Evolutionary conservation across 805 yeast species (phyloP).

Genomic region (Saccharomyces cerevisiae): DNA sequence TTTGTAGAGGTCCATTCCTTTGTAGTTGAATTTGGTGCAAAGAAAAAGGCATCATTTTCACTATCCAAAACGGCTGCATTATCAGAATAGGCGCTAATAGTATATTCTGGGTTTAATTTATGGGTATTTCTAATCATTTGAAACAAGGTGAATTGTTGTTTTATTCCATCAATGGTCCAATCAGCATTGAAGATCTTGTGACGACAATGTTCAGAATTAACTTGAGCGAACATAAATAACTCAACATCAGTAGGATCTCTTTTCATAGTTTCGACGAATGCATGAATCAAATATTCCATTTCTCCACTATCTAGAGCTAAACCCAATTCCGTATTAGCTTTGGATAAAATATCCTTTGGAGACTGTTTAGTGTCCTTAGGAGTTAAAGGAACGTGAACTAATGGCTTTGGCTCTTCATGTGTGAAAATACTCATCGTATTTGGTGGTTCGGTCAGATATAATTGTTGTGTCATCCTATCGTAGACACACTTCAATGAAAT

Average conservation of each 20-base stretch:
- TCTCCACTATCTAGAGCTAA: constrained; percentile 93
- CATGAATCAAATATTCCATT: constrained; percentile 74
- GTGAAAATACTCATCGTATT: constrained; percentile 62
- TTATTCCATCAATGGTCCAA: constrained; percentile 86
- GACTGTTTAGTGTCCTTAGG: constrained; percentile 5
- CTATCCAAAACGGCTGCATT: constrained; percentile 83
- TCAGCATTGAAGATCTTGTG: constrained; percentile 98
- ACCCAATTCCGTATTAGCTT: constrained; percentile 79
- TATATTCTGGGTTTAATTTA: constrained; percentile 64
- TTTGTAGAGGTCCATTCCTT: constrained; percentile 65
- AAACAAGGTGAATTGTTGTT: constrained; percentile 69
- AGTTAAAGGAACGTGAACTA: constrained; percentile 58
- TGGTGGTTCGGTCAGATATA: constrained; percentile 57
- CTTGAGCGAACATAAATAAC: constrained; percentile 98
- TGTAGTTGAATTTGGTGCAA: constrained; percentile 65
- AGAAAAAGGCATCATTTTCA: constrained; percentile 57
- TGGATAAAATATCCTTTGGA: constrained; percentile 48
- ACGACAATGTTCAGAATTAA: constrained; percentile 97
- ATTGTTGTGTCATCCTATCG: constrained; percentile 90
- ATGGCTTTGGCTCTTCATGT: constrained; percentile 73
- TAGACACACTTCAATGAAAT: constrained; percentile 62
- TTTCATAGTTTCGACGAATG: constrained; percentile 65
- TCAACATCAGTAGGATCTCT: constrained; percentile 98
- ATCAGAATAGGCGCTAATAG: constrained; percentile 91
- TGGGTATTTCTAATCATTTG: constrained; percentile 96